phyloP scores from a whole-genome alignment of 2,329 filamentous ascomycete genomes.

The Passalora sequoiae region DNA sequence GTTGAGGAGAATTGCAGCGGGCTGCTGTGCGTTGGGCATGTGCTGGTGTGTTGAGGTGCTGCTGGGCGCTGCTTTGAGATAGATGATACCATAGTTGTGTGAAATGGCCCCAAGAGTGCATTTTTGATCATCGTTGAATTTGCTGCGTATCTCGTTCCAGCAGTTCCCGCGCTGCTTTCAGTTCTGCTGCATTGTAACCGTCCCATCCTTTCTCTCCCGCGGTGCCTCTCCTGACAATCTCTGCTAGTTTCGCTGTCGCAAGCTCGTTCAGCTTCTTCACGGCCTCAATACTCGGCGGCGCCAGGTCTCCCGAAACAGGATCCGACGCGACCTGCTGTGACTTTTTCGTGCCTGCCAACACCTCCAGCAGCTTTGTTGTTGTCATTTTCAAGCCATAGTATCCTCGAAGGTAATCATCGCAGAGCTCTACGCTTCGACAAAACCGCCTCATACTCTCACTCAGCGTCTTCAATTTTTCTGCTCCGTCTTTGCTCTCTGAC shows the following conservation, averaged over 20 bases:
- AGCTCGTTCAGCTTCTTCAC: constrained; percentile 65
- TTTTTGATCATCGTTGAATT: constrained; percentile 29
- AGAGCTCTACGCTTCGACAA: constrained; percentile 85
- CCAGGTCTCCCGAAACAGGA: constrained; percentile 35
- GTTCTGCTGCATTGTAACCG: constrained; percentile 66
- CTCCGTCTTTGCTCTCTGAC: constrained; percentile 33
- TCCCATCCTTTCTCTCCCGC: constrained; percentile 62
- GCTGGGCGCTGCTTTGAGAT: constrained; percentile 5
- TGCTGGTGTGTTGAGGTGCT: neutral
- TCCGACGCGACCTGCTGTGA: constrained; percentile 30
- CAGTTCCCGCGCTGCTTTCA: constrained; percentile 65
- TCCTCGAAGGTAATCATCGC: constrained; percentile 84
- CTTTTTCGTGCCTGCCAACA: constrained; percentile 25
- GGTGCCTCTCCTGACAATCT: constrained; percentile 64
- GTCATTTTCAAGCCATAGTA: constrained; percentile 81
- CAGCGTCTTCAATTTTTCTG: constrained; percentile 48
- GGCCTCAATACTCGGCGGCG: constrained; percentile 53
- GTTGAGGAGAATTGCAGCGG: constrained; percentile 45
- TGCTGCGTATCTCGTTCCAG: constrained; percentile 50
- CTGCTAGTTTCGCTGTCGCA: constrained; percentile 68
- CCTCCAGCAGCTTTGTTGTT: constrained; percentile 23
- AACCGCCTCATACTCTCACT: constrained; percentile 77
- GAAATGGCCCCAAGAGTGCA: too few species aligned
- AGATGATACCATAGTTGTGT: constrained; percentile 8
- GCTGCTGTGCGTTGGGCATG: constrained; percentile 1